Base-by-base conservation (phyloP, 352 stramenopile genomes). In the Plasmopara halstedii region DNA sequence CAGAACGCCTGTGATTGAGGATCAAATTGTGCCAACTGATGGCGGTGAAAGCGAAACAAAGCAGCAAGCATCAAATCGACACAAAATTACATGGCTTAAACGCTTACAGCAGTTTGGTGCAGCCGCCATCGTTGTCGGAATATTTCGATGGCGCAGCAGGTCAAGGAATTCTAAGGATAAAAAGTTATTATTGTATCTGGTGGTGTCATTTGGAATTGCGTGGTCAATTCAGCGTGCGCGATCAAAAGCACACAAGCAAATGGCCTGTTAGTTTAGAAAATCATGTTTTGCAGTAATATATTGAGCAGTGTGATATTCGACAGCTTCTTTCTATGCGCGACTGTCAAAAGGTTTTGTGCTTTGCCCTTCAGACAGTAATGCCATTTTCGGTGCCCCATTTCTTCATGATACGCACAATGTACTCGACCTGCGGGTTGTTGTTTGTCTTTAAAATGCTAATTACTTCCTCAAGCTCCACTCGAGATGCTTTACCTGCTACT, bases 371-470 rank as follows among this genome's bases (percentile, higher is more conserved):
- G 19, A 18, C 25, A 10, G 25, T 4, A 4, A 29, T 86, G 46
- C 72, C 75, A 43, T 96, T 96, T 38, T 97, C 82, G 40, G 84
- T 70, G 23, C 79, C 87, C 86, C 89, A 98, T 49, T 98, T 97
- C 68, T 96, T 96, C 57, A 98, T 97, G 62, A 97, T 91, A 50
- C 88, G 75, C n/a, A 95, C 66, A 55, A 97, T 97, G 64, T 97
- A 97, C 67, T 98, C 91, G 32, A 96, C 88, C 60, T 97, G 87
- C 21, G 93, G 93, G 45, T 98, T 97, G 58, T 87, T 94, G 48
- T 92, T 97, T 46, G 88, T 86, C 42, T 94, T 92, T 53, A 98
- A 70, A 67, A 98, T 97, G 33, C 68, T 67, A 29, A 98, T 64
- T 9, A 92, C 79, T 44, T 98, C 93, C 38, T 91, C 74, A 2